Conservation (phyloP, 2,329 filamentous ascomycete species). For the Mollisia scopiformis region DNA sequence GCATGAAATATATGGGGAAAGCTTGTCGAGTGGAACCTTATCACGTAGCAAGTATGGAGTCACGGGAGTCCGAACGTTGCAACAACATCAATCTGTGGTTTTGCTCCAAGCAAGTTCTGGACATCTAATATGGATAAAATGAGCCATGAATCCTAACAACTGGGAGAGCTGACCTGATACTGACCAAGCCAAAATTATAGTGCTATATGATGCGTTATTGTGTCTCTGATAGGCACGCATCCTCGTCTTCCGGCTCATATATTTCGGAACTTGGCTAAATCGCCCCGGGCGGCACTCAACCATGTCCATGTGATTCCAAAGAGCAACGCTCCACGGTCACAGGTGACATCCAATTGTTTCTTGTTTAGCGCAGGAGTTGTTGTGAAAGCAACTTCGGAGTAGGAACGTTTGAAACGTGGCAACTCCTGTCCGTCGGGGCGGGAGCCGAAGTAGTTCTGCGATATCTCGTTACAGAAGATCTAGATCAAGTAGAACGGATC, state of each 20-base stretch:
- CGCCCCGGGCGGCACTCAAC: background rate
- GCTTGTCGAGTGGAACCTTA: background rate
- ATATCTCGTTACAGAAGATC: too few relatives aligned
- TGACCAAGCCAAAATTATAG: background rate
- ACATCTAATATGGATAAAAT: conserved; percentile 3
- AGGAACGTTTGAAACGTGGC: background rate
- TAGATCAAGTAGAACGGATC: background rate
- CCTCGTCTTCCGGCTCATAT: background rate
- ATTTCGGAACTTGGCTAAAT: background rate
- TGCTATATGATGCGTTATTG: background rate
- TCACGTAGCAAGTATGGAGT: background rate
- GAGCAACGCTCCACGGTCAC: background rate
- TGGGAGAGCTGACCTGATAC: background rate
- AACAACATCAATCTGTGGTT: background rate
- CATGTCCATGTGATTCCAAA: background rate
- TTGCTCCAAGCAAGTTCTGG: background rate
- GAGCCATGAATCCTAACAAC: background rate
- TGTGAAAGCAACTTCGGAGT: background rate
- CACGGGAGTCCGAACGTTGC: background rate
- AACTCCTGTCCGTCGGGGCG: background rate
- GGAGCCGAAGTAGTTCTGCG: too few relatives aligned
- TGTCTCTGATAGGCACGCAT: background rate
- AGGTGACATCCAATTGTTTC: background rate
- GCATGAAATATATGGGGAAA: background rate
- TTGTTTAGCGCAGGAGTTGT: background rate